Conservation (phyloP, 192 early-diverging fungal species). For the Tieghemiomyces parasiticus region DNA sequence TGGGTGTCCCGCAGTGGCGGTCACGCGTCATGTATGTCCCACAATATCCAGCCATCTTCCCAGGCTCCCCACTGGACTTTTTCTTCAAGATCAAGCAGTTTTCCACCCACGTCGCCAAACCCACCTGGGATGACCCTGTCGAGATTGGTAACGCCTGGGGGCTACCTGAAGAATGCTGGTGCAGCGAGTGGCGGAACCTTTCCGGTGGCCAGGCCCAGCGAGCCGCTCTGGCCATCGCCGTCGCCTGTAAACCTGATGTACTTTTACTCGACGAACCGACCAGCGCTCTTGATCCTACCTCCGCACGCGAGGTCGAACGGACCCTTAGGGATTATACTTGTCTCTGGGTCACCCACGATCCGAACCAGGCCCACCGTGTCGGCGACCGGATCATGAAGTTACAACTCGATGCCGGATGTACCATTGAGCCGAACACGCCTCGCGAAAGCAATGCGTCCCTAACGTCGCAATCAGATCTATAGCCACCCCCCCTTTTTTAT, state of each 20-base stretch:
- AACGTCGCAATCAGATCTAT: no score
- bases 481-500: no score
- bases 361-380: constrained; percentile 44
- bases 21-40: constrained; percentile 76
- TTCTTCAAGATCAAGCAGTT: constrained; percentile 38
- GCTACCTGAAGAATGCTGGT: constrained; percentile 47
- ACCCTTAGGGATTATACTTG: constrained; percentile 46
- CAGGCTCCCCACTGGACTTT: constrained; percentile 60
- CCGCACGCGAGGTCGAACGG: constrained; percentile 52
- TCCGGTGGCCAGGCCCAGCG: constrained; percentile 83
- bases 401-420: constrained; percentile 16
- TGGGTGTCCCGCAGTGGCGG: constrained; percentile 58
- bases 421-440: no score
- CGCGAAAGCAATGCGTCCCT: no score
- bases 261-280: constrained; percentile 82
- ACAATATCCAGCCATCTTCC: constrained; percentile 51
- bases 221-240: constrained; percentile 60
- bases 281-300: constrained; percentile 61
- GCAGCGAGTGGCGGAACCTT: constrained; percentile 55
- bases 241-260: constrained; percentile 56
- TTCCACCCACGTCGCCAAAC: constrained; percentile 23
- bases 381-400: constrained; percentile 23
- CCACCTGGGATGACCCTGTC: constrained; percentile 38
- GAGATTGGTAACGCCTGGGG: constrained; percentile 53
- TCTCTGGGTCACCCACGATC: constrained; percentile 72